phyloP scores from a whole-genome alignment of 2,329 filamentous ascomycete species.

The Thelonectria blattea region DNA sequence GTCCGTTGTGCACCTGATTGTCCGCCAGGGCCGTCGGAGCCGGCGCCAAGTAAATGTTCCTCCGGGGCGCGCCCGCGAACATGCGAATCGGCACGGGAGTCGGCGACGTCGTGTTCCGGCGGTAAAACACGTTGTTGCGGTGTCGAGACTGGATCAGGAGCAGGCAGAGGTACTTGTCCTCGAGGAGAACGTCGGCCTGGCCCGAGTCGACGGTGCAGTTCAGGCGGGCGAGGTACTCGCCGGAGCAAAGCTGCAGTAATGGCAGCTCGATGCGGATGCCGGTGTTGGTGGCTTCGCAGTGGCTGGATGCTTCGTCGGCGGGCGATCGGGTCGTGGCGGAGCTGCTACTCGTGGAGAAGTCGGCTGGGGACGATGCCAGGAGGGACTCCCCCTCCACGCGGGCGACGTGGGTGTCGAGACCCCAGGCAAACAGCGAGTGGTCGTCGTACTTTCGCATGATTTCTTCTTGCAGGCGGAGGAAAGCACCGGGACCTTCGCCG shows the following conservation, averaged over 20 bases:
- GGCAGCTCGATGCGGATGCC: constrained; percentile 1
- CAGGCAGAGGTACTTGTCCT: constrained; percentile 4
- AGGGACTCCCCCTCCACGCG: background rate
- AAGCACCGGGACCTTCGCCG: constrained; percentile 10
- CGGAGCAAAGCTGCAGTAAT: background rate
- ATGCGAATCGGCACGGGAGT: background rate
- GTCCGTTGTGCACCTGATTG: background rate
- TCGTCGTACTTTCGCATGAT: constrained; percentile 5
- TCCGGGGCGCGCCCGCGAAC: background rate
- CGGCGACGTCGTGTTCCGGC: background rate
- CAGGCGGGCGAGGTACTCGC: background rate
- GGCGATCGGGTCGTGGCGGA: background rate
- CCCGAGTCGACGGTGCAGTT: constrained; percentile 3
- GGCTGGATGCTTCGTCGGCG: background rate
- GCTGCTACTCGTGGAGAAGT: background rate
- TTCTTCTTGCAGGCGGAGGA: constrained; percentile 14
- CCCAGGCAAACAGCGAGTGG: constrained; percentile 2
- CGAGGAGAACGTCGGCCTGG: background rate
- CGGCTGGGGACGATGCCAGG: background rate
- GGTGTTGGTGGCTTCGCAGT: background rate
- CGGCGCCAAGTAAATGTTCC: background rate
- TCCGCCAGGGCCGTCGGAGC: background rate
- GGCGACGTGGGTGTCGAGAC: background rate
- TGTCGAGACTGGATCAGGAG: background rate
- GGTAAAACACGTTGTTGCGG: background rate